Evolutionary conservation across 768 basidiomycete genomes (phyloP).

Genomic region (Amanita pseudoporphyria): DNA sequence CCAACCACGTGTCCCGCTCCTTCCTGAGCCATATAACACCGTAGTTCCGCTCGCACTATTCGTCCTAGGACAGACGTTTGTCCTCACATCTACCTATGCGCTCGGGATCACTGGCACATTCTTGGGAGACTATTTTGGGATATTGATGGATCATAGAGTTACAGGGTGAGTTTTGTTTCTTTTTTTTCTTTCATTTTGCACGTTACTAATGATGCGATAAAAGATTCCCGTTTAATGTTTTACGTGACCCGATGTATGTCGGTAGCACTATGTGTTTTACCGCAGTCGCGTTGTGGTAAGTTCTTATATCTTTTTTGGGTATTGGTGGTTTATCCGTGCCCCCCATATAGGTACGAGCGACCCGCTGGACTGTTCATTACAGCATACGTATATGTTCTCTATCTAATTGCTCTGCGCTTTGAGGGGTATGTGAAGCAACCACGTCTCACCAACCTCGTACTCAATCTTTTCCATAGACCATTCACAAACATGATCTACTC

Average conservation of each 20-base stretch:
- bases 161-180: conserved; percentile 39
- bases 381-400: conserved; percentile 74
- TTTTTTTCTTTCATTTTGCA: not conserved
- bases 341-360: conserved; percentile 68
- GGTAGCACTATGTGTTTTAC: conserved; percentile 89
- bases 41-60: conserved; percentile 55
- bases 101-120: conserved; percentile 93
- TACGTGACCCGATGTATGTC: conserved; percentile 94
- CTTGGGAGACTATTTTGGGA: conserved; percentile 78
- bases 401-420: conserved; percentile 72
- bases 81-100: conserved; percentile 81
- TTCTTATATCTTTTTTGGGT: conserved; percentile 4
- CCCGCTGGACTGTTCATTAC: conserved; percentile 80
- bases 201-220: not conserved
- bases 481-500: conserved; percentile 81
- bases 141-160: conserved; percentile 82
- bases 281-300: conserved; percentile 81
- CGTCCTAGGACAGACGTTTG: conserved; percentile 70
- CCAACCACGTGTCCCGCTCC: conserved; percentile 61
- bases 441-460: conserved; percentile 1
- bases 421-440: conserved; percentile 65
- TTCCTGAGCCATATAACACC: conserved; percentile 58
- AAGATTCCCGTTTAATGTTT: conserved; percentile 90
- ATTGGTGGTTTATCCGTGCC: not conserved
- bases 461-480: conserved; percentile 29